A percentile compares a stretch with the other conserved stretches of the same genome.
These are phyloP conservation scores for Theileria equi DNA, from an alignment of 169 alveolate species.

Conservation along the genomic window DNA sequence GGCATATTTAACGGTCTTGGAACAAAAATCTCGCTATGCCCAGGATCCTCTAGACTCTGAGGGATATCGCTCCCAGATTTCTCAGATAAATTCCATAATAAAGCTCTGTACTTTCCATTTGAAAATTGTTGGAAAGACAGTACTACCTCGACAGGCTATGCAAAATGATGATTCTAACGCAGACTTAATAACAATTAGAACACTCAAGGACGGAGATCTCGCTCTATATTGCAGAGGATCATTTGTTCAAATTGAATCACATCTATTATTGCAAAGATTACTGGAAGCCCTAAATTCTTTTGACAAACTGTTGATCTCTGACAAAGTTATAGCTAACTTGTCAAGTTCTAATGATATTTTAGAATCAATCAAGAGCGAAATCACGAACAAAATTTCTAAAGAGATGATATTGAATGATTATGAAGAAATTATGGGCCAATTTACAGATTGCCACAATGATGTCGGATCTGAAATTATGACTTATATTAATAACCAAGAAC, in stretches of 20 bases:
- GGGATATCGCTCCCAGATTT: conserved; percentile 48
- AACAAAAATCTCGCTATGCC: conserved; percentile 33
- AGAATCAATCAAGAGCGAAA: neutral
- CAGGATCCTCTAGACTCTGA: conserved; percentile 20
- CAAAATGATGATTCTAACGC: conserved; percentile 52
- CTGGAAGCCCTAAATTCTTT: conserved; percentile 38
- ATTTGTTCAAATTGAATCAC: conserved; percentile 21
- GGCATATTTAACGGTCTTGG: conserved; percentile 50
- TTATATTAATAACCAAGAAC: conserved; percentile 32
- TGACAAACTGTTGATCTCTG: conserved; percentile 39
- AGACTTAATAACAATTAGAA: conserved; percentile 22
- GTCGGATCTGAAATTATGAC: conserved; percentile 58
- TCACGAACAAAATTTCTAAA: neutral
- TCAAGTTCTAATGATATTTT: conserved; percentile 2
- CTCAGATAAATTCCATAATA: conserved; percentile 41
- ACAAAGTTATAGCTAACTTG: conserved; percentile 5
- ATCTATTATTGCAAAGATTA: conserved; percentile 35
- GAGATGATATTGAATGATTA: conserved; percentile 35
- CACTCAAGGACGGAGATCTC: conserved; percentile 14
- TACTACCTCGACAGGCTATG: conserved; percentile 1
- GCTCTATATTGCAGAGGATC: conserved; percentile 44
- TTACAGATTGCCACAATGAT: conserved; percentile 39
- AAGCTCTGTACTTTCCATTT: conserved; percentile 63
- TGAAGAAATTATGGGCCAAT: conserved; percentile 39
- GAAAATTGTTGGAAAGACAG: conserved; percentile 28